Conservation (phyloP, 768 basidiomycete species). For the Cyclocybe aegerita region DNA sequence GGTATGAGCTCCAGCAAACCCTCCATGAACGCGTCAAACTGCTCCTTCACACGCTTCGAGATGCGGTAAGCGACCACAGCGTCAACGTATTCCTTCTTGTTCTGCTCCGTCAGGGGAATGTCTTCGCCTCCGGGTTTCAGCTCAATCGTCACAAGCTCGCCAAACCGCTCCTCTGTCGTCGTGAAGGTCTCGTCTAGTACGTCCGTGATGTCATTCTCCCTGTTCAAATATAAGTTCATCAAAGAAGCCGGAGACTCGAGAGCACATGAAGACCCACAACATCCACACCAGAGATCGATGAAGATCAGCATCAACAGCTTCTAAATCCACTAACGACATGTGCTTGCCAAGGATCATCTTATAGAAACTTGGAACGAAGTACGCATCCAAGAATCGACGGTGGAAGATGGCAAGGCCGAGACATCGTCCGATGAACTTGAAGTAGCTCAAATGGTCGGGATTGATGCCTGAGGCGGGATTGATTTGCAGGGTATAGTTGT, state of each 20-base stretch:
- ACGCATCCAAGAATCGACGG: conserved; percentile 74
- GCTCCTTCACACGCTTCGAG: conserved; percentile 75
- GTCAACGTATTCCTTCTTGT: conserved; percentile 79
- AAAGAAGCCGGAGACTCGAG: background rate
- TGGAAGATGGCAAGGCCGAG: conserved; percentile 80
- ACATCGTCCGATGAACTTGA: conserved; percentile 77
- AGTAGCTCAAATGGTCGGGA: conserved; percentile 76
- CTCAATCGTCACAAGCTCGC: conserved; percentile 66
- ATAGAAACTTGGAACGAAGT: conserved; percentile 80
- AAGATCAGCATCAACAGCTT: conserved; percentile 67
- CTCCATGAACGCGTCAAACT: conserved; percentile 83
- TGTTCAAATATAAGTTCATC: conserved; percentile 21
- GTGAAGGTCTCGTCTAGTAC: conserved; percentile 75
- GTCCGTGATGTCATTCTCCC: conserved; percentile 76
- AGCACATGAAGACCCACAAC: conserved; percentile 48
- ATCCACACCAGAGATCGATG: conserved; percentile 73
- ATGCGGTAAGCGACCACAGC: conserved; percentile 83
- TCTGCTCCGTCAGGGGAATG: conserved; percentile 66
- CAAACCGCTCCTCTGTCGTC: conserved; percentile 72
- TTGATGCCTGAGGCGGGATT: conserved; percentile 77
- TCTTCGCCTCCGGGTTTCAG: conserved; percentile 62
- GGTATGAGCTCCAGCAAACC: conserved; percentile 87
- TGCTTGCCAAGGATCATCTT: conserved; percentile 72
- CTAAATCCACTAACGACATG: conserved; percentile 61
- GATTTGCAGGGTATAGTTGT: conserved; percentile 81